Evolutionary conservation across 495 filamentous ascomycete species (phyloP).

Genomic region (Cenococcum geophilum): DNA sequence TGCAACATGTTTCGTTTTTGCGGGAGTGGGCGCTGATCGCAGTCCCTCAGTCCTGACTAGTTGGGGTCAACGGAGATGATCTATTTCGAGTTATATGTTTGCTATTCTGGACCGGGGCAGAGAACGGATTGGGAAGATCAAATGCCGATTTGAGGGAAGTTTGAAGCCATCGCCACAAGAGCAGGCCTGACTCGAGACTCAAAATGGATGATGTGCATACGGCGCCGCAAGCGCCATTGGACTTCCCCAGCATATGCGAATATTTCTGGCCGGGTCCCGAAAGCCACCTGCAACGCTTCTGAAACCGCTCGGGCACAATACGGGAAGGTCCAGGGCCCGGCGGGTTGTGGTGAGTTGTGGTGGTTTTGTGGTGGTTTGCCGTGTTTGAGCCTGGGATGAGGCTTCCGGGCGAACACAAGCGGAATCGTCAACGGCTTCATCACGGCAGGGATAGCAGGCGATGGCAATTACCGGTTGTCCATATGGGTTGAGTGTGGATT

Average conservation of each 20-base stretch:
- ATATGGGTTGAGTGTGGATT: background rate
- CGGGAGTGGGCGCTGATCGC: background rate
- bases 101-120: background rate
- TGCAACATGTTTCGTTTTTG: background rate
- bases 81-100: background rate
- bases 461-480: background rate
- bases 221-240: background rate
- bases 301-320: background rate
- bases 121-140: background rate
- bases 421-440: background rate
- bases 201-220: background rate
- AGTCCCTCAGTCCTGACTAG: background rate
- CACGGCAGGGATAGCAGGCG: background rate
- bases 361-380: background rate
- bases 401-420: background rate
- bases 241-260: background rate
- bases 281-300: background rate
- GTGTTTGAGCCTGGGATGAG: background rate
- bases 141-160: background rate
- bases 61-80: background rate
- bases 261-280: background rate
- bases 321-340: background rate
- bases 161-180: background rate
- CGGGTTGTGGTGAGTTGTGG: background rate
- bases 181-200: background rate